Evolutionary conservation across 495 filamentous ascomycete species (phyloP).

Genomic region (Neurospora pannonica): DNA sequence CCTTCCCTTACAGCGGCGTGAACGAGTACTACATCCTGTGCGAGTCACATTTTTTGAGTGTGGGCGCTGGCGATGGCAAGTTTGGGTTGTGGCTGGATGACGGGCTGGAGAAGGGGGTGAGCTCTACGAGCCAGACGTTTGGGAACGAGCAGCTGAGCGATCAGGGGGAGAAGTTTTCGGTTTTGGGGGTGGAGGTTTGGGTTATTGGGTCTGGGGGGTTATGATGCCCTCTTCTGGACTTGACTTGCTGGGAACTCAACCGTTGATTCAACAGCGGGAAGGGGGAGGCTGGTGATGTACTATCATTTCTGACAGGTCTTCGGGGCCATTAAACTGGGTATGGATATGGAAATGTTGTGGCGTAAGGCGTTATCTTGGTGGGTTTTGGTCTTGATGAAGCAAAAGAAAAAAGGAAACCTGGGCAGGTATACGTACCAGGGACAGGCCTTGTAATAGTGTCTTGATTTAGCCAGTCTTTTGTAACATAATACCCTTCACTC

Average conservation of each 20-base stretch:
- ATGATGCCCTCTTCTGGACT: not conserved
- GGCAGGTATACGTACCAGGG: not conserved
- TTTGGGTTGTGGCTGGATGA: constrained; percentile 93
- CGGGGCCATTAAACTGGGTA: not conserved
- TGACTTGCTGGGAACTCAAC: not conserved
- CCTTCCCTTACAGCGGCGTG: constrained; percentile 88
- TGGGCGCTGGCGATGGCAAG: constrained; percentile 80
- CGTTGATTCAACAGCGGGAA: not conserved
- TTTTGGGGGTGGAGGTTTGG: constrained; percentile 90
- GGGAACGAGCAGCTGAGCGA: constrained; percentile 94
- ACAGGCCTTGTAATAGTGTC: not conserved
- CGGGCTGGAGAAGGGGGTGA: constrained; percentile 77
- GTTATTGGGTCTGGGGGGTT: constrained; percentile 43
- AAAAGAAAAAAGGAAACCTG: not conserved
- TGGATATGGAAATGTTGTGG: not conserved
- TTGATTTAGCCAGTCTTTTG: not conserved
- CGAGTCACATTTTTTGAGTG: constrained; percentile 71
- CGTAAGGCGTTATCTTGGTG: not conserved
- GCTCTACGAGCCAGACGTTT: constrained; percentile 75
- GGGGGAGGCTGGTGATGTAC: not conserved
- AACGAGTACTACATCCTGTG: constrained; percentile 97
- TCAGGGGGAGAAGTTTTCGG: constrained; percentile 84
- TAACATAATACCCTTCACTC: not conserved
- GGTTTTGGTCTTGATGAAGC: not conserved
- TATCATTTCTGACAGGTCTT: not conserved